Conservation (phyloP, 108 stramenopile species). For the Nitzschia putrida region DNA sequence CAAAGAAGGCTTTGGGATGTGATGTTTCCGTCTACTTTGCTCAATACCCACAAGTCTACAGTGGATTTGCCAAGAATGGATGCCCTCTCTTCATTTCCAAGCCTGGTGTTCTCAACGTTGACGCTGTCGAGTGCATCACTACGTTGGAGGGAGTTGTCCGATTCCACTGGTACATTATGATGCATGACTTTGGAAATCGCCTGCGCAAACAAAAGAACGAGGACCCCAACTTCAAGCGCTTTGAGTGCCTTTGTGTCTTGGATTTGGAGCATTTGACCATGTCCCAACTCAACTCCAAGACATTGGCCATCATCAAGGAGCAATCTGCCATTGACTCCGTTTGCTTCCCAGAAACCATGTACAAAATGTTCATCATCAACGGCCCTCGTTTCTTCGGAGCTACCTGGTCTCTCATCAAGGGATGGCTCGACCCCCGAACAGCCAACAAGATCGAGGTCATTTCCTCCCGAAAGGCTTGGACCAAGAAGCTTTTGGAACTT, state of each 20-base stretch:
- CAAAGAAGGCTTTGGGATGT: constrained; percentile 63
- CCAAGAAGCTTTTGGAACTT: constrained; percentile 66
- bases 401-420: constrained; percentile 83
- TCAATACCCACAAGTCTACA: constrained; percentile 85
- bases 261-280: constrained; percentile 72
- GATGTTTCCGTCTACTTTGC: constrained; percentile 62
- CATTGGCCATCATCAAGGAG: constrained; percentile 80
- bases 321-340: constrained; percentile 85
- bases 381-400: constrained; percentile 82
- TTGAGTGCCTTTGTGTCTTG: constrained; percentile 72
- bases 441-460: constrained; percentile 80
- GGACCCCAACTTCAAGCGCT: constrained; percentile 68
- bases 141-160: constrained; percentile 76
- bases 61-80: constrained; percentile 74
- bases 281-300: constrained; percentile 52
- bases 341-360: constrained; percentile 88
- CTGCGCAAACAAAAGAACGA: constrained; percentile 63
- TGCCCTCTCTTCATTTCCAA: constrained; percentile 79
- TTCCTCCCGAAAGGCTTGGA: constrained; percentile 58
- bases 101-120: constrained; percentile 78
- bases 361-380: constrained; percentile 78
- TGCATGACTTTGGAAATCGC: constrained; percentile 74
- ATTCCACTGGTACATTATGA: constrained; percentile 85
- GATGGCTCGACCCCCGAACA: constrained; percentile 83
- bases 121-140: constrained; percentile 82